A percentile compares a stretch with the other conserved stretches of the same genome.
Conservation (phyloP, 2,329 filamentous ascomycete species). For the Nothophaeocryptopus gaeumannii region DNA sequence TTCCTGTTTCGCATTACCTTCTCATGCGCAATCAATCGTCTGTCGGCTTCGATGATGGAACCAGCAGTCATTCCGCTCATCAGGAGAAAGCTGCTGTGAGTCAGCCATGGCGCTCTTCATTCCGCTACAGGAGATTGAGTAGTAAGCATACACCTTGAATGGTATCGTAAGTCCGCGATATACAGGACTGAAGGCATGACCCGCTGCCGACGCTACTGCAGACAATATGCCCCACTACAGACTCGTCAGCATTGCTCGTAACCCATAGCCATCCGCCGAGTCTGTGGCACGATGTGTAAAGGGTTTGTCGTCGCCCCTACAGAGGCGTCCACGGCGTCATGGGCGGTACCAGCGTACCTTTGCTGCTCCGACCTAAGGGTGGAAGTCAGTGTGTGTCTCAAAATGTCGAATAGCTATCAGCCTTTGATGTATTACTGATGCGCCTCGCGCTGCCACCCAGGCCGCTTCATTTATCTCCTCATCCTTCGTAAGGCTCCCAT, state of each 20-base stretch:
- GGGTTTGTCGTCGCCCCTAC: too few relatives aligned
- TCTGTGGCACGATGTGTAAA: background rate
- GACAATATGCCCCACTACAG: constrained; percentile 65
- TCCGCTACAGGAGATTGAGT: background rate
- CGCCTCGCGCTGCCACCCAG: constrained; percentile 68
- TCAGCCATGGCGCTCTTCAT: background rate
- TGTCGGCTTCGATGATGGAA: constrained; percentile 72
- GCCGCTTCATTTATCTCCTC: constrained; percentile 68
- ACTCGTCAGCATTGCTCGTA: constrained; percentile 10
- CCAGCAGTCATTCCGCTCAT: constrained; percentile 85
- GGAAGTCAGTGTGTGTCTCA: too few relatives aligned
- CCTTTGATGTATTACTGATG: too few relatives aligned
- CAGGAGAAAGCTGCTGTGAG: constrained; percentile 65
- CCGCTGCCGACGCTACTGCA: constrained; percentile 60
- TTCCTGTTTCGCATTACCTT: constrained; percentile 62
- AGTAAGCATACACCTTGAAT: constrained; percentile 66
- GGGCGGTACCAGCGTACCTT: constrained; percentile 6
- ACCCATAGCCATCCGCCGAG: background rate
- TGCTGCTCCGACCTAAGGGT: too few relatives aligned
- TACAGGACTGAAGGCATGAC: constrained; percentile 64
- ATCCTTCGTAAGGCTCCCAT: constrained; percentile 58
- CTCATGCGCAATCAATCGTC: constrained; percentile 65
- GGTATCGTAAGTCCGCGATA: constrained; percentile 71
- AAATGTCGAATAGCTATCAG: too few relatives aligned
- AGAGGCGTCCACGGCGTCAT: background rate